Evolutionary conservation across 345 rosid species (phyloP), one percentile per base, ranked within the genome.

Genomic region (Atalantia buxifolia): DNA sequence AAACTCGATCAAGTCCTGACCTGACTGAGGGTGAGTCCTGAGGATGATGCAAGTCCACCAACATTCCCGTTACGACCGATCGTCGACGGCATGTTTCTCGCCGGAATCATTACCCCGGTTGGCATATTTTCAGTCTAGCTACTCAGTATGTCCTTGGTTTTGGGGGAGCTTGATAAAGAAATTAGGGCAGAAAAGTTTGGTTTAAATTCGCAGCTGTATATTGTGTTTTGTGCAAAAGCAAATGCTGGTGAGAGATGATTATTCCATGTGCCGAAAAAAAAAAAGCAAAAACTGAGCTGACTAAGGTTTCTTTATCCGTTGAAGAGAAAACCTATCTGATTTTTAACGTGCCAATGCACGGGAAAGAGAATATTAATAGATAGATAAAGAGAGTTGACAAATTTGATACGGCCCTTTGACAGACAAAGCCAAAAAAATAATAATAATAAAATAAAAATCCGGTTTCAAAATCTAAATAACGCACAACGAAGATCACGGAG

Each of bases 91-190:
- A 83, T 82, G 79, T 88, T 86, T 86, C 89, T 89, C 1, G 86
- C 86, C 77, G 92, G 92, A 85, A 89, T 86, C 91, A 87, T 84
- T 28, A 82, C 80, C 70, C 92, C 93, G 77, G 90, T 90, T 48
- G 87, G 87, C 92, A 92, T 87, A 77, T 78, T 81, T 82, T 80
- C 67, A 66, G 28, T 50, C n/a, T 10, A 28, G 62, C 2, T n/a
- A 45, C 60, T 42, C 22, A 22, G 72, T 33, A 48, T 3, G 45
- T 24, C 25, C 35, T 35, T 30, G 64, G 50, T 48, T 50, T 76
- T 56, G 45, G 71, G 69, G 14, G 16, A 40, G 38, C 10, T 65
- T 76, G 14, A 50, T 50, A 76, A 48, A 65, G 71, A n/a, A 53
- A 76, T 22, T 65, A n/a, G 31, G 13, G 48, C n/a, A 66, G 64